Base-by-base conservation (phyloP, 169 alveolate genomes). In the Plasmodium gallinaceum region DNA sequence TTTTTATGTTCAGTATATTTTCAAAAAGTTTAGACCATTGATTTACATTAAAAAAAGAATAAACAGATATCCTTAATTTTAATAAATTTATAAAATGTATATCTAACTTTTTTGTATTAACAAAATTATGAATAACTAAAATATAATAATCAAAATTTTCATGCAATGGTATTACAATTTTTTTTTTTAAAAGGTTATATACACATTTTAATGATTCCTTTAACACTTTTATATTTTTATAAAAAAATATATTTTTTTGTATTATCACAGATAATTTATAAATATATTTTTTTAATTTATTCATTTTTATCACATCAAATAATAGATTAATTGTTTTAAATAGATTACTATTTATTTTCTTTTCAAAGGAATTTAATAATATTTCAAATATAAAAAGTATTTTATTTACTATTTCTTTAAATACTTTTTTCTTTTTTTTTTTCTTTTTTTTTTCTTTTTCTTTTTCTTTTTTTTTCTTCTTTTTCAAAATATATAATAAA, bases 81-180 rank as follows among this genome's bases (percentile, higher is more conserved):
- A 86, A 73, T 37, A 86, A 18, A 0, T 70, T 62, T 22, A 42
- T 42, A 20, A 86, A 45, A 24, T 43, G 26, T 9, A 45, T 57
- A 14, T 86, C 22, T 45, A 86, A 7, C 37, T 43, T 70, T 9
- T 71, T 73, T 8, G 9, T 66, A 66, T 60, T 26, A 32, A 58
- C 16, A 54, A 54, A 54, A 18, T 86, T 86, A 39, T 86, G 43
- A 46, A 86, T 46, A 12, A 72, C 58, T 52, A 86, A 46, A 71
- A 86, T 62, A 14, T 71, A 64, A 57, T 86, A 86, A 86, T 86
- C 92, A 48, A 86, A 86, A 72, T 86, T 86, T 32, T 70, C 73
- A 52, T 73, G 85, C 46, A 86, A 45, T 1, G 92, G 92, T 43
- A 86, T 24, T 12, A 6, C 16, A 5, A 86, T 24, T 18, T 61